Evolutionary conservation across 1,139 yeast species (phyloP).

Genomic region (Pichia terricola): DNA sequence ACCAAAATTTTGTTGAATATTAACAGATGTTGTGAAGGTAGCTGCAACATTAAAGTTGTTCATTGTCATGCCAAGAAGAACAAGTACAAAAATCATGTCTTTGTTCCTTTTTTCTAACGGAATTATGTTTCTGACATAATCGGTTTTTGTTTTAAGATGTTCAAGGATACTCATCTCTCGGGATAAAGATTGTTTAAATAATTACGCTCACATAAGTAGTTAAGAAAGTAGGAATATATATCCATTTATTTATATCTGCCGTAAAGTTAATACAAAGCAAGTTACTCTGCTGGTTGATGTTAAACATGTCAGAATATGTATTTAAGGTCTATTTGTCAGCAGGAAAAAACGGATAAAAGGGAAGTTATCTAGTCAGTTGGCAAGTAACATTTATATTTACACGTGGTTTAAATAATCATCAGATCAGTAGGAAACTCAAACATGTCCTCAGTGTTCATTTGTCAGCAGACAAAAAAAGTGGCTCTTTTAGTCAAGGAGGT

Average conservation of each 20-base stretch:
- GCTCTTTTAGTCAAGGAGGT: too few species aligned
- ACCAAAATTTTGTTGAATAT: conserved; percentile 21
- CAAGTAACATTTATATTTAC: too few species aligned
- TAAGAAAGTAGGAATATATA: not conserved
- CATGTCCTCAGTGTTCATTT: too few species aligned
- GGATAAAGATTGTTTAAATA: not conserved
- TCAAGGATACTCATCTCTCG: not conserved
- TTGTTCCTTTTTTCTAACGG: conserved; percentile 16
- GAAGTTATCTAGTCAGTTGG: too few species aligned
- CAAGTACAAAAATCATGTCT: conserved; percentile 10
- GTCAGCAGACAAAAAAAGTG: too few species aligned
- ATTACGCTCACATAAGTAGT: not conserved
- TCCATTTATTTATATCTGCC: not conserved
- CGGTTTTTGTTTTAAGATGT: not conserved
- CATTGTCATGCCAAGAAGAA: conserved; percentile 14
- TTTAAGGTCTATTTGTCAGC: too few species aligned
- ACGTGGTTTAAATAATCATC: too few species aligned
- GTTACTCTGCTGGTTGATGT: too few species aligned
- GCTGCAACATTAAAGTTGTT: conserved; percentile 27
- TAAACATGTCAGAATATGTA: too few species aligned
- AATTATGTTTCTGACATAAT: conserved; percentile 2
- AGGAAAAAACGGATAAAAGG: too few species aligned
- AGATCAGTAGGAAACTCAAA: too few species aligned
- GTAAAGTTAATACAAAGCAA: too few species aligned
- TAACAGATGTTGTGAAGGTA: conserved; percentile 19